Conservation (phyloP, 805 yeast species). For the Yarrowia sp. region DNA sequence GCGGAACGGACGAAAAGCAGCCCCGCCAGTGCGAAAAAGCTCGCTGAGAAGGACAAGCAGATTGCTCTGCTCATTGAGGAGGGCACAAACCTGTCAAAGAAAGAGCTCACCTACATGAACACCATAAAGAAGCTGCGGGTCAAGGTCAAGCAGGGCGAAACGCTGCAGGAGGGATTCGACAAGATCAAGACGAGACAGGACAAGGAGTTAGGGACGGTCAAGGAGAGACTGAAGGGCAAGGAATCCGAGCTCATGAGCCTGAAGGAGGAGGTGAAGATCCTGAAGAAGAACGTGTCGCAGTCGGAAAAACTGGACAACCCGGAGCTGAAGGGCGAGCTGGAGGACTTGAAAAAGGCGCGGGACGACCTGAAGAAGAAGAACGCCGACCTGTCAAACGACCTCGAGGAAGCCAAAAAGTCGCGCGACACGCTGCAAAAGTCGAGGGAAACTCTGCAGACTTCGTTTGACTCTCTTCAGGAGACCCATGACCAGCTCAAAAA, state of each 20-base stretch:
- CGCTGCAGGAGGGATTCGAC: conserved; percentile 35
- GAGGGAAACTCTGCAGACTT: neutral
- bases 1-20: conserved; percentile 30
- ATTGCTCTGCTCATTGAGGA: conserved; percentile 68
- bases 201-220: conserved; percentile 45
- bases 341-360: conserved; percentile 35
- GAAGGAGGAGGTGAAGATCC: conserved; percentile 30
- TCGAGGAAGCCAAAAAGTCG: conserved; percentile 31
- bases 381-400: neutral
- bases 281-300: conserved; percentile 28
- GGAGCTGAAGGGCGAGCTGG: conserved; percentile 37
- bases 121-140: conserved; percentile 61
- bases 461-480: conserved; percentile 30
- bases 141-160: conserved; percentile 45
- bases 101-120: conserved; percentile 66
- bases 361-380: conserved; percentile 37
- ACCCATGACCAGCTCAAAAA: conserved; percentile 28
- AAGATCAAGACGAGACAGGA: conserved; percentile 37
- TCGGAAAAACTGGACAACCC: conserved; percentile 33
- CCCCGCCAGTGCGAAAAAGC: conserved; percentile 35
- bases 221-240: conserved; percentile 33
- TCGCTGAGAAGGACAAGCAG: conserved; percentile 54
- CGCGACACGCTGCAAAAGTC: neutral
- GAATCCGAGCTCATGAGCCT: conserved; percentile 35
- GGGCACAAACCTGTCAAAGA: conserved; percentile 68